Evolutionary conservation across 2,329 filamentous ascomycete genomes (phyloP), one percentile per base, ranked within the genome.

Genomic region (Elsinoe ampelina): DNA sequence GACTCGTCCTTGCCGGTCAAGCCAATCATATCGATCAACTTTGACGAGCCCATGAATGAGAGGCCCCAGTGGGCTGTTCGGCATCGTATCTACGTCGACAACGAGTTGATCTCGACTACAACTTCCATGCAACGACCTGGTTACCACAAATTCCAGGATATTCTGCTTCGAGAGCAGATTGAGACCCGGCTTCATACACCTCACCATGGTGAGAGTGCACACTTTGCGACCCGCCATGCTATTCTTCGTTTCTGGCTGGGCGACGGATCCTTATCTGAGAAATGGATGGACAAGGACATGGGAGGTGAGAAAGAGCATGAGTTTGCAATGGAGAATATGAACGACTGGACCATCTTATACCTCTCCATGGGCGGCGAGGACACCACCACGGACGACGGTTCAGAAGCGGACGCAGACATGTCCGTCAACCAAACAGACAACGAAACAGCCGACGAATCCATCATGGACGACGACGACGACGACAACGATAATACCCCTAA

Each of bases 251-350:
- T 56, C 42, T 56, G 54, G 54, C 54, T 42, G 10, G 42, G 32
- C 15, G 54, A 56, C 30, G 54, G 54, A 5, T 7, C 54, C 12
- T 22, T 56, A 10, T 30, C 54, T 12, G 54, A 56, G 30, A 56
- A 56, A 39, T 56, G 54, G 54, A 56, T 56, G 54, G 54, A 56
- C 30, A 56, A 56, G 30, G 54, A 56, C 22, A 56, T 56, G 54
- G 54, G 54, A 13, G 54, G 54, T 35, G 41, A 56, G 39, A 30
- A 56, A 48, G 54, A 56, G 54, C 54, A 56, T 13, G 54, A 56
- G 39, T 56, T 56, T 48, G 54, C 54, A 42, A 56, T 56, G 54
- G 54, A 56, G 32, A 56, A 56, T 15, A 42, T 56, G 54, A 56
- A 56, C 17, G 54, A 56, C 30, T 56, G 54, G 54, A 56, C 54